Base-by-base conservation (phyloP, 2,329 filamentous ascomycete genomes). In the Cercospora sp. region DNA sequence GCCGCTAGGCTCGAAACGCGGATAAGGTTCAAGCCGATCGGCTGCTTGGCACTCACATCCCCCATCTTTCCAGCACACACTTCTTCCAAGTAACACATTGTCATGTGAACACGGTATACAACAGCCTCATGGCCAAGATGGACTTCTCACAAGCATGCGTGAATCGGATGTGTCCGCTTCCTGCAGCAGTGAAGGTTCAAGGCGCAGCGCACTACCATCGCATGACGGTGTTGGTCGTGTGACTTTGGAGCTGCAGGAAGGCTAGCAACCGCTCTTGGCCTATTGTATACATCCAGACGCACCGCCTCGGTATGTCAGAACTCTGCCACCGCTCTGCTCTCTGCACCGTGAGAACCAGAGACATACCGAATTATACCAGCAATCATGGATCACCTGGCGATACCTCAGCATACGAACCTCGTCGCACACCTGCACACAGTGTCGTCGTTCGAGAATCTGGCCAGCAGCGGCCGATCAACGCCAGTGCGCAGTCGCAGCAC, bases 381-480 rank as follows among this genome's bases (percentile, higher is more conserved):
- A 63, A 16, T 18, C 28, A 63, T 63, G 61, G 61, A 63, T 40
- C 61, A 63, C 20, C 42, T 63, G 10, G 42, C 61, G 16, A 63
- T 63, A 55, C 61, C 61, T 13, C 61, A 63, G 45, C 61, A 63
- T 63, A 63, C 61, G 26, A 63, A 16, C n/a, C 26, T 63, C n/a
- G 45, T 55, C n/a, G 61, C 61, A 55, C 61, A 63, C 33, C 45
- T 63, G 20, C 61, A 63, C 45, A 28, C 26, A 7, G 20, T 48
- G 9, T 63, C 61, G 2, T 53, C 61, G 8, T 33, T 26, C 28
- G 61, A 63, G 31, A 53, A 48, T 5, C 20, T 53, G 28, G 26
- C 61, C n/a, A 55, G 16, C 23, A 48, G 28, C 20, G 30, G 45
- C n/a, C 7, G n/a, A 36, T 59, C 55, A 31, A 59, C 55, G 3